Evolutionary conservation across 192 early-diverging fungal genomes (phyloP).

Genomic region (Backusella tarrabulga): DNA sequence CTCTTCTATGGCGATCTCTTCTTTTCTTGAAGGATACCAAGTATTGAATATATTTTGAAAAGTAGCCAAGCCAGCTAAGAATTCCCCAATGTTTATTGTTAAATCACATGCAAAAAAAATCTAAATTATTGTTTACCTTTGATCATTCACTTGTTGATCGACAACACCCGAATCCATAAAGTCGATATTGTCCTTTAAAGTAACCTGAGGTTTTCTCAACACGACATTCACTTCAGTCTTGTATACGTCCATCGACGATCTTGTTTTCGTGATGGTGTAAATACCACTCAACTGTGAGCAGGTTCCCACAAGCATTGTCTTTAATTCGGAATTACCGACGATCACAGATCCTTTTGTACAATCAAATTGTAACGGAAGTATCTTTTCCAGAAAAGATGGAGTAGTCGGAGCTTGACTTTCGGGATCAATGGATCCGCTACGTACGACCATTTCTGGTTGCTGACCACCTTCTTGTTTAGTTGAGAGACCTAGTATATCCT

Average conservation of each 20-base stretch:
- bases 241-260: conserved; percentile 59
- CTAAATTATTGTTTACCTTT: not conserved
- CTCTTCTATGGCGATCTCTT: conserved; percentile 8
- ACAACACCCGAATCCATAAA: conserved; percentile 42
- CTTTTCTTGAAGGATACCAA: not conserved
- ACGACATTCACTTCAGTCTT: conserved; percentile 52
- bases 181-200: conserved; percentile 60
- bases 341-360: conserved; percentile 65
- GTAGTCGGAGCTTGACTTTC: conserved; percentile 30
- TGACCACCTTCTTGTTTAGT: conserved; percentile 9
- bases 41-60: conserved; percentile 9
- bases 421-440: conserved; percentile 31
- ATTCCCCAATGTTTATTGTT: not conserved
- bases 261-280: conserved; percentile 52
- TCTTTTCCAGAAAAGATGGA: conserved; percentile 48
- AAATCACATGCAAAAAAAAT: not conserved
- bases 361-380: conserved; percentile 68
- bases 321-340: conserved; percentile 66
- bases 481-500: conserved; percentile 37
- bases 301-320: conserved; percentile 54
- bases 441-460: not conserved
- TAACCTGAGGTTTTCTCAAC: conserved; percentile 52
- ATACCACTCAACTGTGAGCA: conserved; percentile 58
- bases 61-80: not conserved
- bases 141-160: not conserved